These are phyloP conservation scores for Amanita muscaria DNA, from an alignment of 768 basidiomycete genomes.

Conservation along the genomic window DNA sequence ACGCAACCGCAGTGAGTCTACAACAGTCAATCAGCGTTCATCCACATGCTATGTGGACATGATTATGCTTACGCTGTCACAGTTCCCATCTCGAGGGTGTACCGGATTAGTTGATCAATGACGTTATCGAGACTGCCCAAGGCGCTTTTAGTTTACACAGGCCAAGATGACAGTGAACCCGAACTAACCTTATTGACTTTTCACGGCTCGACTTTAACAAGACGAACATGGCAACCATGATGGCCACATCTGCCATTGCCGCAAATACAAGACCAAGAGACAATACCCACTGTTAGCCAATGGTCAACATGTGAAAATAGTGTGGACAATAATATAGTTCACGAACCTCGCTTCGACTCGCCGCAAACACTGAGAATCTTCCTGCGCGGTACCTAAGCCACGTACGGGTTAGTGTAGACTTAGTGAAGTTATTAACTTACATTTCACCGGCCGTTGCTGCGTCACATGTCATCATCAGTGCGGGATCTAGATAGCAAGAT, in stretches of 20 bases:
- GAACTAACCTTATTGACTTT: constrained; percentile 21
- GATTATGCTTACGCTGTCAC: constrained; percentile 24
- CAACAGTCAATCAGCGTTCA: neutral
- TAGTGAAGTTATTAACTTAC: no score
- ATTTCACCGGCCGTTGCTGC: no score
- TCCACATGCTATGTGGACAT: neutral
- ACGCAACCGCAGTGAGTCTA: constrained; percentile 35
- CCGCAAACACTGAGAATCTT: no score
- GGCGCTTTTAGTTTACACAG: no score
- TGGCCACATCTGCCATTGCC: constrained; percentile 28
- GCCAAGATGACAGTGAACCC: neutral
- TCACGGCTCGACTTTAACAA: constrained; percentile 24
- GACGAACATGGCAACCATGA: constrained; percentile 26
- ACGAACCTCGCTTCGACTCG: no score
- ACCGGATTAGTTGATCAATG: constrained; percentile 30
- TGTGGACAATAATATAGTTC: no score
- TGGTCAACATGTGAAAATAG: no score
- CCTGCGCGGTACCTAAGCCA: no score
- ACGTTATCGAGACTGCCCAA: constrained; percentile 25
- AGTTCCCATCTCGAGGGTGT: constrained; percentile 35
- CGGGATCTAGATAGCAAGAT: no score
- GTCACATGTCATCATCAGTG: no score
- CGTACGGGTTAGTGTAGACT: no score
- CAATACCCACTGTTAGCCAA: constrained; percentile 30
- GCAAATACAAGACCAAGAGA: constrained; percentile 36